Base-by-base conservation (phyloP, 1,139 yeast species). In the Suhomyces panamericanus region DNA sequence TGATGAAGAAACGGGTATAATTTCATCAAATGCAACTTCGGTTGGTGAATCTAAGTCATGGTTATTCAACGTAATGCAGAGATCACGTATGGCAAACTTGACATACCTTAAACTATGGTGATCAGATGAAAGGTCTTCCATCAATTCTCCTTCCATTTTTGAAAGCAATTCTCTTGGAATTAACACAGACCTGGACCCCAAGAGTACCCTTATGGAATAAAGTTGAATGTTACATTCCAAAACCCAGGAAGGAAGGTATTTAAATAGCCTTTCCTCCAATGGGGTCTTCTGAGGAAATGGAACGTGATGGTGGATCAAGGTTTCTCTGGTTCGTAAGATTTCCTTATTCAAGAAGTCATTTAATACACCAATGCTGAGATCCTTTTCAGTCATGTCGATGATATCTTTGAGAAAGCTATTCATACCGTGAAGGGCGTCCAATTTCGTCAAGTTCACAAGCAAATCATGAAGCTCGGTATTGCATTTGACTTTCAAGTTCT, bases 131-230 rank as follows among this genome's bases (percentile, higher is more conserved):
- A 67, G 56, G 54, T 79, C 82, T 39, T 67, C 64, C 24, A 65
- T 58, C 27, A 73, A 63, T 7, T 37, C 44, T 20, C 69, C 72
- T 1, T 71, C 58, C 2, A 55, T 49, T 29, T 66, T 60, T 36
- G 73, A 60, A 6, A 71, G 53, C 39, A 69, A 67, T 16, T 73
- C 69, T 10, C 76, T 52, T 12, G 73, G 81, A 50, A 83, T 72
- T 42, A 84, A 68, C 0, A 83, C 75, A 0, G 89, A 83, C 41
- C 87, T 69, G 0, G 87, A 75, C 0, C 88, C 89, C 8, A 83
- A 46, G 9, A 63, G 55, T 0, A 81, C 38, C 3, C 59, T 57
- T 4, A 75, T 55, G 4, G 64, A 57, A 2, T 60, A 51, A 1
- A 78, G 42, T 5, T 56, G 59, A 4, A 80, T 22, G 26, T 65